These are phyloP conservation scores for Cnidoscolus chayamansa DNA, from an alignment of 441 rosid genomes.

Conservation along the genomic window DNA sequence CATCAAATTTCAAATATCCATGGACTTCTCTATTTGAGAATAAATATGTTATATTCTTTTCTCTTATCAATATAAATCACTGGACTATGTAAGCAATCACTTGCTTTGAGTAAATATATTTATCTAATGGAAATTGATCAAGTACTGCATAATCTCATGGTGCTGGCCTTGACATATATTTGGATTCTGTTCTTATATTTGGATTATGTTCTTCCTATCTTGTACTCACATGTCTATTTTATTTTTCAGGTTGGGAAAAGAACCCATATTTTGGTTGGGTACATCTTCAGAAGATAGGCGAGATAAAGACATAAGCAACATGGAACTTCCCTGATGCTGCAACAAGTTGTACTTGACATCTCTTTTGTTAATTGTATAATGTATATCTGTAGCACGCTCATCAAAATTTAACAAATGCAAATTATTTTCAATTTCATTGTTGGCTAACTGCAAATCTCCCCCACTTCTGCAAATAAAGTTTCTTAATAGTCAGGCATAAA, in stretches of 20 bases:
- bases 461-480: conserved; percentile 10
- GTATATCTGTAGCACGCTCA: conserved; percentile 19
- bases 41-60: background rate
- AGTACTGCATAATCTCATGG: background rate
- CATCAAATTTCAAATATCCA: background rate
- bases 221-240: background rate
- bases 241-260: conserved; percentile 33
- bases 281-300: conserved; percentile 28
- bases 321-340: conserved; percentile 20
- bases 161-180: background rate
- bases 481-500: background rate
- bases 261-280: conserved; percentile 27
- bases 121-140: background rate
- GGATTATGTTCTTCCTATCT: background rate
- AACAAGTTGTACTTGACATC: conserved; percentile 28
- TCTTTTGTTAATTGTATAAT: conserved; percentile 31
- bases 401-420: conserved; percentile 21
- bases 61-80: background rate
- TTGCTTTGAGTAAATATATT: background rate
- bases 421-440: conserved; percentile 10
- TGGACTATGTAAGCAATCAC: background rate
- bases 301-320: conserved; percentile 26
- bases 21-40: background rate
- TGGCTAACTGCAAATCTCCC: background rate
- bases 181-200: background rate